Percentiles rank a stretch among this genome's conserved stretches.
Conservation (phyloP, 331 rosid species). For the Malus hybrid region DNA sequence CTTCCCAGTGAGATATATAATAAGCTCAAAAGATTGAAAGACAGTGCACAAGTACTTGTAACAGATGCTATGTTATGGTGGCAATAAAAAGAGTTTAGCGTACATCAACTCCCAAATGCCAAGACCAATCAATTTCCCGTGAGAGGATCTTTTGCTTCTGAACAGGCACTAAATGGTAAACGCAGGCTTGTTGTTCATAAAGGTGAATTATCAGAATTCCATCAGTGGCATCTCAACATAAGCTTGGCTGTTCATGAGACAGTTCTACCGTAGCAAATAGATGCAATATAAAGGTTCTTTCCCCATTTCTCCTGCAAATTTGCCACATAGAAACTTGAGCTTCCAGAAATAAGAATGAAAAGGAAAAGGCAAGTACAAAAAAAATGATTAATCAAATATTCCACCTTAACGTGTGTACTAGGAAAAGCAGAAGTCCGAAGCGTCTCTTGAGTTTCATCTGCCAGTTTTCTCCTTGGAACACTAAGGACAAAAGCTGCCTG, state of each 20-base stretch:
- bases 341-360: not conserved
- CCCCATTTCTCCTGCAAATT: slow-evolving; percentile 49
- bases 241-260: slow-evolving; percentile 31
- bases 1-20: slow-evolving; percentile 26
- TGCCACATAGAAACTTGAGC: slow-evolving; percentile 7
- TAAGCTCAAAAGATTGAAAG: slow-evolving; percentile 41
- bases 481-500: slow-evolving; percentile 52
- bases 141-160: slow-evolving; percentile 24
- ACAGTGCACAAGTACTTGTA: slow-evolving; percentile 48
- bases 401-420: slow-evolving; percentile 49
- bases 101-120: slow-evolving; percentile 46
- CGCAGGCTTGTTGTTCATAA: not conserved
- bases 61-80: slow-evolving; percentile 47
- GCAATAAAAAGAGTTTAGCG: slow-evolving; percentile 46
- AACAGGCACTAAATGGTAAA: slow-evolving; percentile 16
- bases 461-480: slow-evolving; percentile 40
- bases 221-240: slow-evolving; percentile 18
- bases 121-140: slow-evolving; percentile 25
- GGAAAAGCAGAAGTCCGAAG: slow-evolving; percentile 55
- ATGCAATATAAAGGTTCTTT: slow-evolving; percentile 43
- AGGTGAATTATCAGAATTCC: slow-evolving; percentile 23
- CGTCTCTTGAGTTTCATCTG: slow-evolving; percentile 55
- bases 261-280: slow-evolving; percentile 49
- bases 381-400: not conserved
- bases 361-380: not conserved